These are phyloP conservation scores for Phytophthora meadii DNA, from an alignment of 352 stramenopile genomes.

Conservation along the genomic window DNA sequence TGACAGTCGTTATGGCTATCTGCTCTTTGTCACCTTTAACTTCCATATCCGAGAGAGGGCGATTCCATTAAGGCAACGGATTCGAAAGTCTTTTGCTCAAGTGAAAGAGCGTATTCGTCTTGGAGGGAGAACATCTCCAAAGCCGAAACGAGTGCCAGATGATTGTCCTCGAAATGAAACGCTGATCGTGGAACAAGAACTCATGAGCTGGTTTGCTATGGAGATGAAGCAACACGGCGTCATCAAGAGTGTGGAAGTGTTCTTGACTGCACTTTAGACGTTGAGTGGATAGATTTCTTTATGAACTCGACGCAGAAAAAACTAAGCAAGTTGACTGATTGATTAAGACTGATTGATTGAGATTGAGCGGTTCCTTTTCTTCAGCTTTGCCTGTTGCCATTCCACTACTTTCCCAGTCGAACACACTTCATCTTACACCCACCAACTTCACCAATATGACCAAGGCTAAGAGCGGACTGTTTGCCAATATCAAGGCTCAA, in stretches of 20 bases:
- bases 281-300: too few species aligned
- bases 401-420: conserved; percentile 9
- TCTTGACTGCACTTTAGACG: conserved; percentile 5
- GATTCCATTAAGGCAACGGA: conserved; percentile 8
- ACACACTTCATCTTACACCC: neutral
- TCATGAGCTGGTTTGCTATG: conserved; percentile 60
- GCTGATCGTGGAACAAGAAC: conserved; percentile 47
- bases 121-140: conserved; percentile 16
- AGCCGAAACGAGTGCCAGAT: conserved; percentile 1
- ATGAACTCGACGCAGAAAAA: neutral
- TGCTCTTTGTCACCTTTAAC: conserved; percentile 62
- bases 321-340: neutral
- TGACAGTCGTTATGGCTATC: conserved; percentile 57
- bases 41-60: conserved; percentile 44
- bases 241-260: conserved; percentile 43
- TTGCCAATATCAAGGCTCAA: conserved; percentile 26
- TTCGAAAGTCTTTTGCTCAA: conserved; percentile 1
- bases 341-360: neutral
- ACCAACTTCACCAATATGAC: conserved; percentile 13
- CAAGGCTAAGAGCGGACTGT: conserved; percentile 8
- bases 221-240: conserved; percentile 65
- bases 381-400: conserved; percentile 2
- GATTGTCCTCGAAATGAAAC: conserved; percentile 33
- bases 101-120: conserved; percentile 27
- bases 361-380: neutral